Evolutionary conservation across 2,329 filamentous ascomycete species (phyloP).

Genomic region (Neopestalotiopsis sp.): DNA sequence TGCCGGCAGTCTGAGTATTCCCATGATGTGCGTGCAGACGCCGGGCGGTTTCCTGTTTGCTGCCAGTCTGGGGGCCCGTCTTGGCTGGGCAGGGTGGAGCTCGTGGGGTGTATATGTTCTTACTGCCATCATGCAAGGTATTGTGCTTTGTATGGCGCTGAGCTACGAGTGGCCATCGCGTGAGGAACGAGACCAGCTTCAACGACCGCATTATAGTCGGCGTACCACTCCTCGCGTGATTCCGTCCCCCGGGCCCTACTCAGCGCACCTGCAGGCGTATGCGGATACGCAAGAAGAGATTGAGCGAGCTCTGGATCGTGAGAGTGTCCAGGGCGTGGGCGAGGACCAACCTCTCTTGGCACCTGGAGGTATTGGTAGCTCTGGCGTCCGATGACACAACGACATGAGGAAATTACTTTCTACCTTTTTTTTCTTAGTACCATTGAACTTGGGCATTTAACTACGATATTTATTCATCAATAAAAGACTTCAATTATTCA

Average conservation of each 20-base stretch:
- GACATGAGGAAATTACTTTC: not conserved
- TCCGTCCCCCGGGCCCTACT: constrained; percentile 39
- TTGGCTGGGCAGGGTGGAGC: constrained; percentile 88
- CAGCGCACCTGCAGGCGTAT: constrained; percentile 39
- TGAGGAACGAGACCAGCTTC: constrained; percentile 25
- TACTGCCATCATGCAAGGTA: constrained; percentile 84
- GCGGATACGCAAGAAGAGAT: constrained; percentile 41
- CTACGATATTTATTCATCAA: not conserved
- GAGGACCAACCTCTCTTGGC: constrained; percentile 41
- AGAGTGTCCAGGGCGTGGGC: constrained; percentile 38
- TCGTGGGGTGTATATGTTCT: constrained; percentile 92
- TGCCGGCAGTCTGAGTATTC: constrained; percentile 89
- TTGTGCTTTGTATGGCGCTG: constrained; percentile 79
- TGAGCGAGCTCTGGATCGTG: constrained; percentile 37
- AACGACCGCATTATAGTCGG: constrained; percentile 34
- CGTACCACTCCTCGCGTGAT: constrained; percentile 38
- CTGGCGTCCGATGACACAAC: constrained; percentile 33
- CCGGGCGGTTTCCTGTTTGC: constrained; percentile 92
- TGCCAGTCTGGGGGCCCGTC: constrained; percentile 76
- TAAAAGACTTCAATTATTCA: too few relatives aligned
- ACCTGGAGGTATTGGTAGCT: constrained; percentile 38
- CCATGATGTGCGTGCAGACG: constrained; percentile 98
- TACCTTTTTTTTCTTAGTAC: not conserved
- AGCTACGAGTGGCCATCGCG: constrained; percentile 64
- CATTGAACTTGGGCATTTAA: not conserved